Evolutionary conservation across 164 flowering plant species (phyloP).

Genomic region (Vitis vinifera): ASM3070453v1 NC_081822.1:28371501-28372000

Average conservation of each 20-base stretch:
- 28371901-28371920: conserved; percentile 5
- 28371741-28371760: neutral
- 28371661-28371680: conserved; percentile 3
- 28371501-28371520: too few species aligned
- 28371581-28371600: too few species aligned
- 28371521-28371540: too few species aligned
- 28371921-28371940: conserved; percentile 2
- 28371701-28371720: conserved; percentile 5
- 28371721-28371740: neutral
- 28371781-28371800: neutral
- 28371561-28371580: too few species aligned
- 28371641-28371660: too few species aligned
- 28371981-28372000: conserved; percentile 38
- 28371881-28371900: conserved; percentile 10
- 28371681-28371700: conserved; percentile 12
- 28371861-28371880: conserved; percentile 25
- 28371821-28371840: too few species aligned
- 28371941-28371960: neutral
- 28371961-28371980: neutral
- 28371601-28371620: too few species aligned
- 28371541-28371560: too few species aligned
- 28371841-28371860: too few species aligned
- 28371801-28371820: too few species aligned
- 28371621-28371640: too few species aligned
- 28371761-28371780: neutral